Evolutionary conservation across 1,284 basidiomycete species (phyloP), one percentile per base, ranked within the genome.

Genomic region (Xerocomus amazonicus): DNA sequence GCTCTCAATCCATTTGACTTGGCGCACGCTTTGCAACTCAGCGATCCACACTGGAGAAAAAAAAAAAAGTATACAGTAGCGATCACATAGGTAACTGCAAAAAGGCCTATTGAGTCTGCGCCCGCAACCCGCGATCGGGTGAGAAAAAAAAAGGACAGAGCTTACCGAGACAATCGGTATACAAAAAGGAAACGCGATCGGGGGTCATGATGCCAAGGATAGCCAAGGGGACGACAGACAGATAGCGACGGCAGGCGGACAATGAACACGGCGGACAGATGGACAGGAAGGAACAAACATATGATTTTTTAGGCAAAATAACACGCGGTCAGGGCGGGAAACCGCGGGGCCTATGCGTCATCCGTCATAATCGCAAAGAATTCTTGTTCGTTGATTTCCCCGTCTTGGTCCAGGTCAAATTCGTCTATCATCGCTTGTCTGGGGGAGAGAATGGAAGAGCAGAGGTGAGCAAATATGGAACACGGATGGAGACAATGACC

Each of bases 401-500:
- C 94, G 62, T 99, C 96, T 69, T 96, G 90, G 73, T 99, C 96
- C 33, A 99, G 82, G 70, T 99, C 96, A 65, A 99, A 99, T 73
- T 99, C 97, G 64, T 99, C 97, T 63, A 99, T 99, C 96, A 99
- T 99, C 17, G 96, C 97, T 84, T 97, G 92, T 58, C 95, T 98
- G 10, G 34, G 62, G 40, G 50, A 50, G 43, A 46, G 50, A 64
- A 60, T 56, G 59, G 60, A 66, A 63, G 56, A 56, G 40, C 33
- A 61, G 59, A 63, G 62, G 52, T 67, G 54, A 70, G 63, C 56
- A 69, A 63, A 70, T 63, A 57, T 33, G 50, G 63, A 61, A 57
- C 37, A 28, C 28, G 14, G 42, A 52, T 40, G 35, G 36, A 38
- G 23, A 38, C 47, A 53, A 47, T 50, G 19, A 23, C 19, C 47